phyloP scores from a whole-genome alignment of 2,329 filamentous ascomycete genomes.

The Fusarium foetens region DNA sequence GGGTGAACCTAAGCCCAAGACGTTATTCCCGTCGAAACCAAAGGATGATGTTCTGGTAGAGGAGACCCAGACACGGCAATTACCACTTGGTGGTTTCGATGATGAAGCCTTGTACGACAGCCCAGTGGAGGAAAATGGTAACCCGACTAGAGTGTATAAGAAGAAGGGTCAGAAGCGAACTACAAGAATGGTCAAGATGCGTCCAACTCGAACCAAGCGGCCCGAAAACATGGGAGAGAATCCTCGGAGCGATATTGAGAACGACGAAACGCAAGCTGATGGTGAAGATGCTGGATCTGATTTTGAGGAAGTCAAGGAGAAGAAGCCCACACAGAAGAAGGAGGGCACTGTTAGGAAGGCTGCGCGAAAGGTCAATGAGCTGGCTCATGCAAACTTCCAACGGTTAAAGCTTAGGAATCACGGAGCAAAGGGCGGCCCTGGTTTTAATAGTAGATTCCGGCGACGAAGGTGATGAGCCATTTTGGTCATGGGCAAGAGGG shows the following conservation, averaged over 20 bases:
- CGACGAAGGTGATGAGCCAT: constrained; percentile 52
- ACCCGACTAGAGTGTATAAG: constrained; percentile 74
- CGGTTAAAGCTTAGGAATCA: constrained; percentile 70
- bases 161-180: constrained; percentile 87
- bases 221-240: constrained; percentile 49
- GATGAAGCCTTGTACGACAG: constrained; percentile 70
- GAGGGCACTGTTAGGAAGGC: constrained; percentile 62
- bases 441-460: constrained; percentile 67
- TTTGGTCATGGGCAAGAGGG: background rate
- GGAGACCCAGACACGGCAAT: constrained; percentile 56
- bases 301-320: constrained; percentile 31
- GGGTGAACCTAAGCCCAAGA: constrained; percentile 37
- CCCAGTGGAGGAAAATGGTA: constrained; percentile 64
- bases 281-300: constrained; percentile 32
- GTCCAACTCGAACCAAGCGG: constrained; percentile 61
- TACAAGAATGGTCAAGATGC: constrained; percentile 74
- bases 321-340: constrained; percentile 46
- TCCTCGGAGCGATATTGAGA: constrained; percentile 48
- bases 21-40: constrained; percentile 36
- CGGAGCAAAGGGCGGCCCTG: constrained; percentile 70
- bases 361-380: constrained; percentile 69
- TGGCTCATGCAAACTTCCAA: constrained; percentile 74
- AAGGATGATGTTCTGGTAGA: constrained; percentile 54
- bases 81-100: constrained; percentile 70
- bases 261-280: constrained; percentile 49